A percentile compares a stretch with the other conserved stretches of the same genome.
Conservation (phyloP, 2,329 filamentous ascomycete species). For the Tolypocladium tundrense region DNA sequence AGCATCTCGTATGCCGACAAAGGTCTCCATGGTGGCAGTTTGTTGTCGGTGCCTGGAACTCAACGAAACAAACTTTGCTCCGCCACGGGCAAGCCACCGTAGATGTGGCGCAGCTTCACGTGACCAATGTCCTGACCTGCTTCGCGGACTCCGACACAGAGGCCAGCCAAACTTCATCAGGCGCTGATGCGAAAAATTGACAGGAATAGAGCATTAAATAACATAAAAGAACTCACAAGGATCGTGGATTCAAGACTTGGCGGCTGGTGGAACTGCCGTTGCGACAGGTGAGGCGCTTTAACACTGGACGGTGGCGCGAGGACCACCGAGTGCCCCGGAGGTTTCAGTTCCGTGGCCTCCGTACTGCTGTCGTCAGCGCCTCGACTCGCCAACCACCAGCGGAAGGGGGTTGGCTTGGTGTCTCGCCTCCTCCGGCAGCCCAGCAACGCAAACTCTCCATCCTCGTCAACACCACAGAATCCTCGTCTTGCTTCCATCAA, state of each 20-base stretch:
- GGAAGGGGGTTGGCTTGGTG: conserved; percentile 4
- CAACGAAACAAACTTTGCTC: not conserved
- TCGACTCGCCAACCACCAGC: conserved; percentile 15
- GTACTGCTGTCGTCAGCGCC: conserved; percentile 18
- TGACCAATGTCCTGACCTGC: not conserved
- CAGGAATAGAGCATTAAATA: too few relatives aligned
- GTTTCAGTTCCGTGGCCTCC: conserved; percentile 10
- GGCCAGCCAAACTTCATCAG: not conserved
- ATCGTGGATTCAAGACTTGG: not conserved
- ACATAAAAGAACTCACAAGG: not conserved
- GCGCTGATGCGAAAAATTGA: not conserved
- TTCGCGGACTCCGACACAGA: not conserved
- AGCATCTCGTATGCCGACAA: not conserved
- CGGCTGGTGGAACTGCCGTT: not conserved
- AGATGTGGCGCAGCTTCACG: not conserved
- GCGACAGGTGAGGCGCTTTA: not conserved
- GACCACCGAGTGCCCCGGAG: conserved; percentile 4
- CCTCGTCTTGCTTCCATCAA: not conserved
- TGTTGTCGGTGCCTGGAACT: not conserved
- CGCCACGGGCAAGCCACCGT: not conserved
- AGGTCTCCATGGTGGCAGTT: too few relatives aligned
- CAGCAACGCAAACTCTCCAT: conserved; percentile 6
- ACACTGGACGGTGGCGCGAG: not conserved
- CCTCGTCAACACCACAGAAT: not conserved
- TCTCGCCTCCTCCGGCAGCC: conserved; percentile 5